Evolutionary conservation across 2,329 filamentous ascomycete genomes (phyloP).

Genomic region (Pseudogymnoascus sp.): DNA sequence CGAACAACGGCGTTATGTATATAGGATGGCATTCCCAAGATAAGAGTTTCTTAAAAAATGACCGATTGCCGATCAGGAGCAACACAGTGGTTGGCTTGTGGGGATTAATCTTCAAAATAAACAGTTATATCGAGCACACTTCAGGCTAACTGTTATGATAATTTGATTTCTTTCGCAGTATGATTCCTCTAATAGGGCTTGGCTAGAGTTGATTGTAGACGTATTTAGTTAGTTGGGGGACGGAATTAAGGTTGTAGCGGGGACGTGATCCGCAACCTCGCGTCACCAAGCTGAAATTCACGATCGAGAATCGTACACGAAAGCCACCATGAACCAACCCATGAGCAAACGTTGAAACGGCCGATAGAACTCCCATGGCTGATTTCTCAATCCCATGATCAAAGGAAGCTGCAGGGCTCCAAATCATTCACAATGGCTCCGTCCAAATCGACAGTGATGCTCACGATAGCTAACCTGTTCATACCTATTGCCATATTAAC

Average conservation of each 20-base stretch:
- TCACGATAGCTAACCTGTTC: constrained; percentile 66
- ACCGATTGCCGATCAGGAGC: background rate
- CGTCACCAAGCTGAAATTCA: constrained; percentile 5
- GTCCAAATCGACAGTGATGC: constrained; percentile 28
- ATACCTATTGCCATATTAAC: constrained; percentile 66
- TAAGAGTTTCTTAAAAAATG: constrained; percentile 1
- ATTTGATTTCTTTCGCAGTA: background rate
- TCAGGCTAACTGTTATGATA: background rate
- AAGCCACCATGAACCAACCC: constrained; percentile 6
- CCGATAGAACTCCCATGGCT: background rate
- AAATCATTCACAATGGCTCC: constrained; percentile 21
- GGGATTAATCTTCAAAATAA: background rate
- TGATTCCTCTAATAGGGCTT: background rate
- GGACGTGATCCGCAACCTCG: constrained; percentile 4
- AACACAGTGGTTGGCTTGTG: background rate
- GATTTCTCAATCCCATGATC: background rate
- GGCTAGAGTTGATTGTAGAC: background rate
- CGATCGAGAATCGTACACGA: background rate
- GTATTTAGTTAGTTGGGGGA: constrained; percentile 3
- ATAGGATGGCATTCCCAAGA: background rate
- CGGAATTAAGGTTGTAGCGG: constrained; percentile 5
- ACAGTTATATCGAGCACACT: background rate
- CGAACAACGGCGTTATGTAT: background rate
- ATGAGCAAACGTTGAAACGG: constrained; percentile 1
- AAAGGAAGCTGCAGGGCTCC: background rate